Conservation (phyloP, 768 basidiomycete genomes). For the Pleurotus tuber-regium region DNA sequence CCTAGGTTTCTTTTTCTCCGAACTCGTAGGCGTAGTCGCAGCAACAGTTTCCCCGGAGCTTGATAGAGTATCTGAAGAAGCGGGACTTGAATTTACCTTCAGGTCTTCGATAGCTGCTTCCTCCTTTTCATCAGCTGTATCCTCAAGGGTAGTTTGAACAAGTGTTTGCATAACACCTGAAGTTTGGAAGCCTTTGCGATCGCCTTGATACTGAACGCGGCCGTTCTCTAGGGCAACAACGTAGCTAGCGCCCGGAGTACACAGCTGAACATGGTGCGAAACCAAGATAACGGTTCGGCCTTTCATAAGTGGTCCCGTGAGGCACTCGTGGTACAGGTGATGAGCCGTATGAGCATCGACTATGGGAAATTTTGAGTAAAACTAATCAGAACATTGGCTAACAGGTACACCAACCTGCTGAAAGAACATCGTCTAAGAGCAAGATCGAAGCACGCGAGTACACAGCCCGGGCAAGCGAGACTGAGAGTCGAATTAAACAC, state of each 20-base stretch:
- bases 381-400: neutral
- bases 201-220: constrained; percentile 73
- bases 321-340: constrained; percentile 80
- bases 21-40: constrained; percentile 25
- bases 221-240: constrained; percentile 85
- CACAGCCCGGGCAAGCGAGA: constrained; percentile 80
- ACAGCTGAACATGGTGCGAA: constrained; percentile 92
- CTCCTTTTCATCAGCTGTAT: constrained; percentile 38
- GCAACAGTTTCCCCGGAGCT: constrained; percentile 19
- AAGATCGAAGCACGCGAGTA: constrained; percentile 85
- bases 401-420: constrained; percentile 36
- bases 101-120: constrained; percentile 36
- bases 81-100: constrained; percentile 12
- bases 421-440: constrained; percentile 80
- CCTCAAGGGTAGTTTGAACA: constrained; percentile 49
- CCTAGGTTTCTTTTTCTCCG: constrained; percentile 58
- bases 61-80: constrained; percentile 30
- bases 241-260: constrained; percentile 74
- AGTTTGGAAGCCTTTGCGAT: constrained; percentile 56
- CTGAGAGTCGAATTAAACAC: constrained; percentile 32
- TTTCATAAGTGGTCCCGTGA: constrained; percentile 79
- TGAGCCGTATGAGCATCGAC: constrained; percentile 94
- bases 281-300: constrained; percentile 89
- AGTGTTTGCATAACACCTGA: constrained; percentile 67
- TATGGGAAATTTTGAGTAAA: constrained; percentile 17